Evolutionary conservation across 345 rosid species (phyloP).

Genomic region (Hibiscus syriacus): DNA sequence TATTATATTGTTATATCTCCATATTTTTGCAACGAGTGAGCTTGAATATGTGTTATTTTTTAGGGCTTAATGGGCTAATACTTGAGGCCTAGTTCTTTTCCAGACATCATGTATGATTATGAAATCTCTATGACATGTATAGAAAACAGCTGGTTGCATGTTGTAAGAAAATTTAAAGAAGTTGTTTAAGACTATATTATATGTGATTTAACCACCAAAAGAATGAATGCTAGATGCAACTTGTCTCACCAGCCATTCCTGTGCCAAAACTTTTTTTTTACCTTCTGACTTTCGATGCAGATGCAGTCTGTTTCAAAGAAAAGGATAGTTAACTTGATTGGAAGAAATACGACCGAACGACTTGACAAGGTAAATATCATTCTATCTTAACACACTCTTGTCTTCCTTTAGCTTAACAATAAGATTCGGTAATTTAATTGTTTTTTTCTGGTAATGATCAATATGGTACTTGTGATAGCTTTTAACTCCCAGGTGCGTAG

Average conservation of each 20-base stretch:
- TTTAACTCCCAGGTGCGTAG: not conserved
- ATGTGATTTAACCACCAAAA: not conserved
- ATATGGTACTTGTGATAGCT: not conserved
- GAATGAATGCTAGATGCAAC: not conserved
- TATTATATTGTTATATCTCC: too few species aligned
- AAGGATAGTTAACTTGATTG: conserved; percentile 44
- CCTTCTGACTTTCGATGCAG: conserved; percentile 20
- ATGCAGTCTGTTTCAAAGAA: conserved; percentile 37
- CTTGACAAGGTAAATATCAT: conserved; percentile 36
- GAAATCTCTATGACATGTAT: too few species aligned
- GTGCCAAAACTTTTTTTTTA: not conserved
- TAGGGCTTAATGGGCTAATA: not conserved
- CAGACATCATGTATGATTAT: not conserved
- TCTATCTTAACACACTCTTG: not conserved
- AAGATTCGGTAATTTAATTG: not conserved
- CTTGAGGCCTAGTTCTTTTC: too few species aligned
- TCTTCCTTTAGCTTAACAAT: not conserved
- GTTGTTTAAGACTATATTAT: not conserved
- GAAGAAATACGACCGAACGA: conserved; percentile 50
- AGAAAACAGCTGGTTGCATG: not conserved
- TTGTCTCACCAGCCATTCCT: not conserved
- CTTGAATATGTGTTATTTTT: not conserved
- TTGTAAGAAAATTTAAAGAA: not conserved
- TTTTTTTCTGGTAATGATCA: not conserved
- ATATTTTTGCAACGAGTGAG: not conserved